Evolutionary conservation across 768 basidiomycete species (phyloP).

Genomic region (Phaffia australis): DNA sequence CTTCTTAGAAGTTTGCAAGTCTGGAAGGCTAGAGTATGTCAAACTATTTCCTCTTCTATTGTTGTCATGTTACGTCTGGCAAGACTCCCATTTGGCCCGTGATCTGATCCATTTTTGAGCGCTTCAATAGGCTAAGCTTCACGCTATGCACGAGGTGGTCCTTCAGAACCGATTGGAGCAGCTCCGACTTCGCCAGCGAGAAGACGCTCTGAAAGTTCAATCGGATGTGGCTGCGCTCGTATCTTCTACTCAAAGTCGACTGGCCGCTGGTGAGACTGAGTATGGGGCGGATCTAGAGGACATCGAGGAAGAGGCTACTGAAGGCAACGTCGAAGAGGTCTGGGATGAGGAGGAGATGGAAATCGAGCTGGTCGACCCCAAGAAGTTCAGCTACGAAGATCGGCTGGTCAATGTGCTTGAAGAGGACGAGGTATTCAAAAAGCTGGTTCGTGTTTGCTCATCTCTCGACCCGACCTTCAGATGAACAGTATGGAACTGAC

Average conservation of each 20-base stretch:
- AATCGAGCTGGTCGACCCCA: constrained; percentile 62
- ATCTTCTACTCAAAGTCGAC: constrained; percentile 32
- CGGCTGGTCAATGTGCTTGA: constrained; percentile 67
- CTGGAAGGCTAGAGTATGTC: constrained; percentile 82
- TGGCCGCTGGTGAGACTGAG: constrained; percentile 40
- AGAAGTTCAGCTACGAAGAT: constrained; percentile 61
- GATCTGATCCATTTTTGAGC: background rate
- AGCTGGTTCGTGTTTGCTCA: constrained; percentile 44
- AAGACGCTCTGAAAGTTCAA: constrained; percentile 88
- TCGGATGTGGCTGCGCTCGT: constrained; percentile 51
- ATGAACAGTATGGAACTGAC: constrained; percentile 12
- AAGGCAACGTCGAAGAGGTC: constrained; percentile 46
- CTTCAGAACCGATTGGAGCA: constrained; percentile 93
- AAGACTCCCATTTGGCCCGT: background rate
- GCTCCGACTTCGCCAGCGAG: constrained; percentile 85
- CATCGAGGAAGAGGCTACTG: constrained; percentile 36
- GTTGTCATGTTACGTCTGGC: no score
- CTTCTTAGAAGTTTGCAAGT: constrained; percentile 83
- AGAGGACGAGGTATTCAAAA: constrained; percentile 40
- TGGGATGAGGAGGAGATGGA: constrained; percentile 75
- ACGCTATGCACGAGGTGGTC: constrained; percentile 86
- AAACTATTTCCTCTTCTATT: background rate
- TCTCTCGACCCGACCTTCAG: constrained; percentile 2
- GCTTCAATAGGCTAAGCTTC: constrained; percentile 64
- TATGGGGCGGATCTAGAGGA: constrained; percentile 38